These are phyloP conservation scores for Artemisia annua DNA, from an alignment of 129 eudicot species.

Conservation along the genomic window DNA sequence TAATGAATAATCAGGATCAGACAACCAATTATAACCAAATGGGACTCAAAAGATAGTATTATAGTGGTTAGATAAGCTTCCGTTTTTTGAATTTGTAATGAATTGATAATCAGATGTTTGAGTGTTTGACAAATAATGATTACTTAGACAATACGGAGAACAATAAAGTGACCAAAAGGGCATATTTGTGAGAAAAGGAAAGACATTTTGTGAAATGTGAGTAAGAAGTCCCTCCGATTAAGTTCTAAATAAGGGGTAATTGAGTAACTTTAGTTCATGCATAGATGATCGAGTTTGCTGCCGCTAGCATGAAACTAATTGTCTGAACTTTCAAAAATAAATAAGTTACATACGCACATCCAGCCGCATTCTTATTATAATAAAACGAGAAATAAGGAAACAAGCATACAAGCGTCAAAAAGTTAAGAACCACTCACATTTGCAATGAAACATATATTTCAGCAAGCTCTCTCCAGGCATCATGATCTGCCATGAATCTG, in stretches of 20 bases:
- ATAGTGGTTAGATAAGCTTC: background rate
- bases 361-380: background rate
- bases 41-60: background rate
- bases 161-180: background rate
- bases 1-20: background rate
- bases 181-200: background rate
- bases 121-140: background rate
- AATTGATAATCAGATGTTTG: too few relatives aligned
- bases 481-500: constrained; percentile 99
- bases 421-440: constrained; percentile 57
- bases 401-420: background rate
- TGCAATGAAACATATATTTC: constrained; percentile 89
- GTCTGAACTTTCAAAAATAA: background rate
- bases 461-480: constrained; percentile 99
- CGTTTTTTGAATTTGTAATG: background rate
- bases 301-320: background rate
- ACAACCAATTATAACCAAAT: background rate
- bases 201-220: background rate
- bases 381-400: background rate
- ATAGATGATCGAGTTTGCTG: background rate
- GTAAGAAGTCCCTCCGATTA: background rate
- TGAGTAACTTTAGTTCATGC: background rate
- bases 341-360: background rate
- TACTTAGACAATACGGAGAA: background rate
- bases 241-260: background rate